Percentiles rank a stretch among this genome's conserved stretches.
Conservation (phyloP, 306 rosid species). For the Castanea crenata region DNA sequence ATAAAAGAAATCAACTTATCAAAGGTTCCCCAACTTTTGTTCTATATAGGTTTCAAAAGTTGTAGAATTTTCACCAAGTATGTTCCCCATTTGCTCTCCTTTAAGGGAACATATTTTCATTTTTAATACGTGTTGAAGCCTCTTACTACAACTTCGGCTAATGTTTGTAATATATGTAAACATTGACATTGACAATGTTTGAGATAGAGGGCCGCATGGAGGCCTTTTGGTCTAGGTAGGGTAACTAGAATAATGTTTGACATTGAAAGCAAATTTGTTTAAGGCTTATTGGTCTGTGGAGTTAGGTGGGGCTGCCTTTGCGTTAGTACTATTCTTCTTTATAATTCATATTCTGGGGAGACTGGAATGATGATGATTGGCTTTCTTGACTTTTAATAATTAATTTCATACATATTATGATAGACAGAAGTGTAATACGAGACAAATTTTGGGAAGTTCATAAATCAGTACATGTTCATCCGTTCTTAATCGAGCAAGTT, state of each 20-base stretch:
- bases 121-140: constrained; percentile 12
- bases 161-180: background rate
- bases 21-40: constrained; percentile 1
- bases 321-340: background rate
- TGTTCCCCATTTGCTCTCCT: constrained; percentile 29
- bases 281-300: constrained; percentile 2
- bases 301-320: constrained; percentile 19
- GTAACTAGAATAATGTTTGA: constrained; percentile 15
- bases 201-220: constrained; percentile 7
- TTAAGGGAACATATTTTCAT: constrained; percentile 33
- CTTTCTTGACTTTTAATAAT: background rate
- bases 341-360: background rate
- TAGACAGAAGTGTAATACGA: too few relatives aligned
- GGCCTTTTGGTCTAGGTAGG: constrained; percentile 14
- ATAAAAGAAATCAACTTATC: background rate
- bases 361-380: background rate
- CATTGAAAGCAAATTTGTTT: constrained; percentile 14
- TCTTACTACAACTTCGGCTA: background rate
- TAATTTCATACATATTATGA: background rate
- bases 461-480: too few relatives aligned
- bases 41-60: constrained; percentile 13
- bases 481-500: too few relatives aligned
- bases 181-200: constrained; percentile 11
- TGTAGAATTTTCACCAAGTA: constrained; percentile 4
- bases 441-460: too few relatives aligned